Percentiles rank a stretch among this genome's conserved stretches.
These are phyloP conservation scores for Rhizomucor miehei DNA, from an alignment of 371 early-diverging fungal genomes.

Conservation along the genomic window DNA sequence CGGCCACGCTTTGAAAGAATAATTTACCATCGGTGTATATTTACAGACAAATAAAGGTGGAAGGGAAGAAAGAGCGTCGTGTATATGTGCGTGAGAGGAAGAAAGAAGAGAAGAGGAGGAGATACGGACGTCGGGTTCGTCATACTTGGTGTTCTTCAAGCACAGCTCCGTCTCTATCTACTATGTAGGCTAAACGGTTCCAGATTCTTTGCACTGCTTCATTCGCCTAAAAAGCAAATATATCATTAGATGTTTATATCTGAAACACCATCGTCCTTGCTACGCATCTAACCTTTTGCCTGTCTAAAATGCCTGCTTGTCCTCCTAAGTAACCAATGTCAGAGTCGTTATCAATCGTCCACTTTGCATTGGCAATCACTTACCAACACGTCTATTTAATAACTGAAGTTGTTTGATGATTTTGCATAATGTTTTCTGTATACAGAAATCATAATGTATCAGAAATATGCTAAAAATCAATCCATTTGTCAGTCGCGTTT, in stretches of 20 bases:
- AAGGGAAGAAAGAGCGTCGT: background rate
- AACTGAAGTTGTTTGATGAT: background rate
- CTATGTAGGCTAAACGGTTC: slow-evolving; percentile 28
- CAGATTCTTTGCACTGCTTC: slow-evolving; percentile 39
- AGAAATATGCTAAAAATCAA: background rate
- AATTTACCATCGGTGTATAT: too few species aligned
- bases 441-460: background rate
- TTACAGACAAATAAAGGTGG: background rate
- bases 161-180: slow-evolving; percentile 16
- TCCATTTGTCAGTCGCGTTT: background rate
- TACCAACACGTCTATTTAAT: background rate
- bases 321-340: background rate
- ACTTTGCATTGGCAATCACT: background rate
- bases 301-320: slow-evolving; percentile 4
- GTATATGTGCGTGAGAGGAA: background rate
- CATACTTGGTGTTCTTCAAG: slow-evolving; percentile 15
- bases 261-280: slow-evolving; percentile 17
- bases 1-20: background rate
- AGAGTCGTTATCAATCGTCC: background rate
- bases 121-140: too few species aligned
- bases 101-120: slow-evolving; percentile 1
- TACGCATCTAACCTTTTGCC: slow-evolving; percentile 30
- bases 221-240: slow-evolving; percentile 24
- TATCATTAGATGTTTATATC: background rate
- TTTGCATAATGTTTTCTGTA: background rate